Conservation (phyloP, 306 rosid genomes). For the Senna siamea region DNA sequence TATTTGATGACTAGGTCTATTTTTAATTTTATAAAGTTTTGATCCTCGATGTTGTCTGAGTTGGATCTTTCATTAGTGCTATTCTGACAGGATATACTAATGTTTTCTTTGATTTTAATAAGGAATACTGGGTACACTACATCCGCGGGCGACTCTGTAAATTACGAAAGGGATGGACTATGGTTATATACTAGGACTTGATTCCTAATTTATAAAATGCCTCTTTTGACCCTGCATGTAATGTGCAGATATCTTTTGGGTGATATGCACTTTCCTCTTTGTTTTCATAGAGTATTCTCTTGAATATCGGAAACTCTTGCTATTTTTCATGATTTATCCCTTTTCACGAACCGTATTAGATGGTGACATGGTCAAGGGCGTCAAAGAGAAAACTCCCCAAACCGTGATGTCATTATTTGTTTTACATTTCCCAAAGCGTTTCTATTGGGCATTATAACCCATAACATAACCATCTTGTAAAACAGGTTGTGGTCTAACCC, state of each 20-base stretch:
- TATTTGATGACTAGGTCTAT: neutral
- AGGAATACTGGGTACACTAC: neutral
- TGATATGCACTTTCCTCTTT: conserved; percentile 17
- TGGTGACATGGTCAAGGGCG: neutral
- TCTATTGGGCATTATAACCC: neutral
- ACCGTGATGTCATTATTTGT: neutral
- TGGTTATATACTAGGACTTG: conserved; percentile 23
- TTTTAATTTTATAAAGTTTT: conserved; percentile 13
- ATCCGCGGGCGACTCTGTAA: conserved; percentile 1
- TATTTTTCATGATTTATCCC: neutral
- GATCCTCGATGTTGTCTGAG: neutral
- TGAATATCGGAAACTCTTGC: conserved; percentile 10
- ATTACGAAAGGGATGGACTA: neutral
- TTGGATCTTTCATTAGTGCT: neutral
- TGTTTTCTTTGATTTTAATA: conserved; percentile 34
- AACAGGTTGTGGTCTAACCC: neutral
- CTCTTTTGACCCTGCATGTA: conserved; percentile 44
- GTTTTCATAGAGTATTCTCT: conserved; percentile 1
- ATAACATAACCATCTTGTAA: neutral
- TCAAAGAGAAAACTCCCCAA: neutral
- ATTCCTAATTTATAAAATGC: conserved; percentile 37
- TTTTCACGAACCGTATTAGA: neutral
- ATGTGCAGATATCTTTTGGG: neutral
- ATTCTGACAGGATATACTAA: conserved; percentile 12
- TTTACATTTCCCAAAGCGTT: neutral